Percentiles rank a stretch among this genome's conserved stretches.
phyloP scores from a whole-genome alignment of 345 rosid genomes.

The Populus tremula region DNA sequence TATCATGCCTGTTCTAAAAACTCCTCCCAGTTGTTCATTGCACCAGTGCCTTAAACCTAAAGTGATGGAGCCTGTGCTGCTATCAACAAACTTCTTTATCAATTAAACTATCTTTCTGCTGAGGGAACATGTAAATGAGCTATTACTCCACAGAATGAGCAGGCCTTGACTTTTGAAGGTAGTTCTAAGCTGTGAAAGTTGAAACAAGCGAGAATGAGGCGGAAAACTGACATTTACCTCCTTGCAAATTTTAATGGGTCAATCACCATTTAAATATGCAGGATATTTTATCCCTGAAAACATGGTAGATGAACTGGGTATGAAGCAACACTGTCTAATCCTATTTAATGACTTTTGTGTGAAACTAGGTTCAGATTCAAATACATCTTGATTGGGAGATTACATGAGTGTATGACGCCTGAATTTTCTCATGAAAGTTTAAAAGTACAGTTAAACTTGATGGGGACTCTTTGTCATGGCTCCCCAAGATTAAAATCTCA shows the following conservation, averaged over 20 bases:
- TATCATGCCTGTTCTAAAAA: too few relatives aligned
- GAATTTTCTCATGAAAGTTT: not conserved
- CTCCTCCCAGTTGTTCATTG: not conserved
- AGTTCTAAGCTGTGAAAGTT: not conserved
- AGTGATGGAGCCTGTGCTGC: not conserved
- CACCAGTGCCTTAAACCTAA: not conserved
- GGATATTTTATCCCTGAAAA: not conserved
- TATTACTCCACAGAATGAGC: not conserved
- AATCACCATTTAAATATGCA: not conserved
- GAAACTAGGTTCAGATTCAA: not conserved
- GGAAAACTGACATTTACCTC: not conserved
- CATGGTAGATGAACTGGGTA: not conserved
- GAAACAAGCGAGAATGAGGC: not conserved
- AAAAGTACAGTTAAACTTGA: not conserved
- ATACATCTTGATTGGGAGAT: not conserved
- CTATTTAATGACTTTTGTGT: not conserved
- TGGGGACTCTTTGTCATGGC: not conserved
- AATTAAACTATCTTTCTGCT: not conserved
- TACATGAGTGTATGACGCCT: not conserved
- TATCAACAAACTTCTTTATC: not conserved
- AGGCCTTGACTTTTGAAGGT: not conserved
- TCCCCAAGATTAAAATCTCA: not conserved
- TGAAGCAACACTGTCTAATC: not conserved
- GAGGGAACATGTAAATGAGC: not conserved
- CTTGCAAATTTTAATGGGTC: not conserved